A percentile compares a stretch with the other conserved stretches of the same genome.
These are phyloP conservation scores for Nakazawaea ambrosiae DNA, from an alignment of 805 yeast species.

Conservation along the genomic window DNA sequence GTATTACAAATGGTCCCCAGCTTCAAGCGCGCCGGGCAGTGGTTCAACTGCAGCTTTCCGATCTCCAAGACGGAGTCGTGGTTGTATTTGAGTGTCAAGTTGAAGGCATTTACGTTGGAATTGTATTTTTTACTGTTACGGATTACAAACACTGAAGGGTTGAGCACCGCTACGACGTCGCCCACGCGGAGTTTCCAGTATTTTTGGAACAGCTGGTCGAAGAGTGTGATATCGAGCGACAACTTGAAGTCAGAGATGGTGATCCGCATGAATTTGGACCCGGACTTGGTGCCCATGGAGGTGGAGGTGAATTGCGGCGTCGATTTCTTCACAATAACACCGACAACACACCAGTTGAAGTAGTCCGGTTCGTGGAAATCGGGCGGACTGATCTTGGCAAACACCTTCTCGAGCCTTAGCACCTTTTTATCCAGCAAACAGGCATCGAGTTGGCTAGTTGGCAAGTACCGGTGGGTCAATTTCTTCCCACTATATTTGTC, in stretches of 20 bases:
- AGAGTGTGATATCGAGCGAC: conserved; percentile 52
- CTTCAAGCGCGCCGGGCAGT: conserved; percentile 45
- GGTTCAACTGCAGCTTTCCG: conserved; percentile 67
- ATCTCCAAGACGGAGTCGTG: conserved; percentile 57
- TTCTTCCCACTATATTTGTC: conserved; percentile 39
- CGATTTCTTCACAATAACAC: conserved; percentile 54
- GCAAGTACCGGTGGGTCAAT: conserved; percentile 40
- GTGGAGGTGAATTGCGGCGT: conserved; percentile 39
- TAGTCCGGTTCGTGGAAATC: conserved; percentile 60
- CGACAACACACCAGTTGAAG: conserved; percentile 76
- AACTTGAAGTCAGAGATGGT: conserved; percentile 63
- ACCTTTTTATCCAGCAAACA: conserved; percentile 44
- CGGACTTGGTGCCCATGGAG: conserved; percentile 3
- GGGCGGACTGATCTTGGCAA: conserved; percentile 65
- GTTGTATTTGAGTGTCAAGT: conserved; percentile 44
- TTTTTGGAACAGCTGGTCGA: conserved; percentile 59
- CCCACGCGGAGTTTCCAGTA: conserved; percentile 75
- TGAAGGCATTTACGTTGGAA: conserved; percentile 31
- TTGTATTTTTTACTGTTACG: conserved; percentile 21
- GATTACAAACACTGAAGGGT: conserved; percentile 51
- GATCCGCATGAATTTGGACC: conserved; percentile 50
- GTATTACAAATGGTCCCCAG: conserved; percentile 49
- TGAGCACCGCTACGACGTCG: conserved; percentile 64
- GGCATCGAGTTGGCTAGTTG: conserved; percentile 24
- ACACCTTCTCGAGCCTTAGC: conserved; percentile 49